phyloP scores from a whole-genome alignment of 2,329 filamentous ascomycete species.

The Talaromyces atroroseus region DNA sequence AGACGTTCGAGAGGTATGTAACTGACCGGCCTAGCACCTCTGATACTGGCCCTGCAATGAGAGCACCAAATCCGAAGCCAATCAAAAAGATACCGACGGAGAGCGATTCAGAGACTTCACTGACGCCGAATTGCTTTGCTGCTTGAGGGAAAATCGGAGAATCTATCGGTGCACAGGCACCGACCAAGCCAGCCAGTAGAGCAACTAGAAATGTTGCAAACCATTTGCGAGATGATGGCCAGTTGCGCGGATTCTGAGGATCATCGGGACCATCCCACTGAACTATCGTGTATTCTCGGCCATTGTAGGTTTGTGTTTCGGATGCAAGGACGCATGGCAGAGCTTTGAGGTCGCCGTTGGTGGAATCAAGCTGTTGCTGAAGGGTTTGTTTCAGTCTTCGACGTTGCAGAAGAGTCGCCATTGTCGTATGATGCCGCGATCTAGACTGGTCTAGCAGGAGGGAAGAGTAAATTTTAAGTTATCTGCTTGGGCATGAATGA shows the following conservation, averaged over 20 bases:
- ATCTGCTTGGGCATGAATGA: too few species aligned
- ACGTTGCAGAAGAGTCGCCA: too few species aligned
- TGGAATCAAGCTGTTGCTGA: too few species aligned
- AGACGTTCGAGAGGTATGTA: not conserved
- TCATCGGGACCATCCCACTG: not conserved
- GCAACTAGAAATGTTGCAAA: not conserved
- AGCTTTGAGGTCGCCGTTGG: too few species aligned
- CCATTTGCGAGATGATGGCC: not conserved
- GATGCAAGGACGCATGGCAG: too few species aligned
- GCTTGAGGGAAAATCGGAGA: not conserved
- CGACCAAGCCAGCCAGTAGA: not conserved
- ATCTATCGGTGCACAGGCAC: not conserved
- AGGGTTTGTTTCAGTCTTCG: too few species aligned
- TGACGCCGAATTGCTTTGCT: slow-evolving; percentile 30
- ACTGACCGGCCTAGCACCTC: not conserved
- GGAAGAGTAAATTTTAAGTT: too few species aligned
- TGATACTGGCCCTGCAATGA: not conserved
- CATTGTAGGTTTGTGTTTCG: too few species aligned
- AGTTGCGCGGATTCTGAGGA: not conserved
- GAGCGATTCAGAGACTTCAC: slow-evolving; percentile 43
- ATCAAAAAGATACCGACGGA: slow-evolving; percentile 31
- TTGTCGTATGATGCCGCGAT: too few species aligned
- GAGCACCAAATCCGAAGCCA: not conserved
- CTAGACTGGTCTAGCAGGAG: too few species aligned
- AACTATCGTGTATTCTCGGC: not conserved